A percentile compares a stretch with the other conserved stretches of the same genome.
These are phyloP conservation scores for Taphrina populina DNA, from an alignment of 1,139 yeast genomes.

Conservation along the genomic window DNA sequence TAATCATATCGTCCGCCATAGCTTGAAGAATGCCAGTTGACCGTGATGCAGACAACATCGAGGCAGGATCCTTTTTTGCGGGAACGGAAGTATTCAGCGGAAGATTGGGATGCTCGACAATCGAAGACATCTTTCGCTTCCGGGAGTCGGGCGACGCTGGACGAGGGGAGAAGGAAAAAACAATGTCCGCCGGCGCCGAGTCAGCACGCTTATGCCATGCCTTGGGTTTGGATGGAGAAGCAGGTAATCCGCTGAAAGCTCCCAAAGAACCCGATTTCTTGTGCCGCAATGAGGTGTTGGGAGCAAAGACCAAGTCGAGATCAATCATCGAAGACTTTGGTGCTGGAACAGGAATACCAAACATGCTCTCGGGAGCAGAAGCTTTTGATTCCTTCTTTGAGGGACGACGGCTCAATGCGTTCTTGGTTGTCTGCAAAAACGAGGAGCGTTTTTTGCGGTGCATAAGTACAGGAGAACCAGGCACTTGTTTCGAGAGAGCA, in stretches of 20 bases:
- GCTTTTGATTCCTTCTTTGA: slow-evolving; percentile 17
- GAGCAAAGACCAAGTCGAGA: slow-evolving; percentile 26
- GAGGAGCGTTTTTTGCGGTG: slow-evolving; percentile 30
- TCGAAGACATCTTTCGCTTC: slow-evolving; percentile 31
- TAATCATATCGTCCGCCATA: slow-evolving; percentile 8
- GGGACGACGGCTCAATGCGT: slow-evolving; percentile 24
- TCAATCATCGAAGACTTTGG: slow-evolving; percentile 25
- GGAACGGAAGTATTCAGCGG: neutral
- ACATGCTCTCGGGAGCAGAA: slow-evolving; percentile 3
- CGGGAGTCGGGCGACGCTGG: slow-evolving; percentile 31
- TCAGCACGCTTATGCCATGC: slow-evolving; percentile 24
- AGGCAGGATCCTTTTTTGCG: neutral
- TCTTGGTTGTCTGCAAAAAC: slow-evolving; percentile 30
- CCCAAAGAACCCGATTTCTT: slow-evolving; percentile 28
- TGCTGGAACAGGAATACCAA: slow-evolving; percentile 3
- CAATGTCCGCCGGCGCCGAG: slow-evolving; percentile 29
- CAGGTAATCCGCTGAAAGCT: slow-evolving; percentile 22
- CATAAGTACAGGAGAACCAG: slow-evolving; percentile 26
- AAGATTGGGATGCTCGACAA: slow-evolving; percentile 24
- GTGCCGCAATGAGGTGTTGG: slow-evolving; percentile 21
- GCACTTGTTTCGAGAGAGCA: slow-evolving; percentile 12
- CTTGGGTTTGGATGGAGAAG: slow-evolving; percentile 23
- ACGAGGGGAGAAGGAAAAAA: slow-evolving; percentile 26
- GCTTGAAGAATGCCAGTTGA: neutral
- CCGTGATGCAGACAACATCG: neutral